Percentiles rank a stretch among this genome's conserved stretches.
Evolutionary conservation across 2,329 filamentous ascomycete genomes (phyloP).

Genomic region (Neopestalotiopsis rosae): DNA sequence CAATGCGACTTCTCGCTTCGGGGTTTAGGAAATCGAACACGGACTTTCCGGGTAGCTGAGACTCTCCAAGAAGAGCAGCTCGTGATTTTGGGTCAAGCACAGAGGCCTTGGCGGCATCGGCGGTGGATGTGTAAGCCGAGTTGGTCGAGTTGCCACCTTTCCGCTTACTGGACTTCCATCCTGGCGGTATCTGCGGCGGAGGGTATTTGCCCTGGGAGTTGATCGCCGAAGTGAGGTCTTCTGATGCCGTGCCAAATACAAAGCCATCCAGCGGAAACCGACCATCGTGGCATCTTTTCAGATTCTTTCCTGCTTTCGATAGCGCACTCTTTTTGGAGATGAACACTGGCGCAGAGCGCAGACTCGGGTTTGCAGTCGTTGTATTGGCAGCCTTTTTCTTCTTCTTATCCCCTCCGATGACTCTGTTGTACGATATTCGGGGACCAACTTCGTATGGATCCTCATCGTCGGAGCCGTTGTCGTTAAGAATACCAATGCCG

Average conservation of each 20-base stretch:
- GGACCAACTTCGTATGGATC: constrained; percentile 93
- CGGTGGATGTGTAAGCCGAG: constrained; percentile 65
- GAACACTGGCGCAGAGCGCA: constrained; percentile 75
- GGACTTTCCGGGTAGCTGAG: constrained; percentile 84
- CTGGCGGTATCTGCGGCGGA: constrained; percentile 71
- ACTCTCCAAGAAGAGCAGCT: constrained; percentile 81
- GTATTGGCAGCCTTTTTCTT: constrained; percentile 57
- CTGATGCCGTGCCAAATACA: constrained; percentile 64
- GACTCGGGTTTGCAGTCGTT: constrained; percentile 65
- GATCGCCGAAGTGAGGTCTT: constrained; percentile 51
- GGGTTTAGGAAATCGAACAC: constrained; percentile 92
- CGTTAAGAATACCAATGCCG: constrained; percentile 88
- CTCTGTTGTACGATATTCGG: constrained; percentile 83
- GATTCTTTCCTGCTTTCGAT: constrained; percentile 46
- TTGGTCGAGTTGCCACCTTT: constrained; percentile 33
- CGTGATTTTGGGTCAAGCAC: constrained; percentile 77
- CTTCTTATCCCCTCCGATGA: constrained; percentile 81
- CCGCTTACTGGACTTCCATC: constrained; percentile 72
- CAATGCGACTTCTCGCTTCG: constrained; percentile 77
- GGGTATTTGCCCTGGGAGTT: constrained; percentile 55
- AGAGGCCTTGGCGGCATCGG: constrained; percentile 79
- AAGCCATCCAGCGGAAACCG: constrained; percentile 80
- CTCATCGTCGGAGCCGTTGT: constrained; percentile 93
- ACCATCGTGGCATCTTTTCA: constrained; percentile 82
- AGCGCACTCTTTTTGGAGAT: constrained; percentile 67